Conservation (phyloP, 176 grass and related monocot species). For the Oryza meridionalis region DNA sequence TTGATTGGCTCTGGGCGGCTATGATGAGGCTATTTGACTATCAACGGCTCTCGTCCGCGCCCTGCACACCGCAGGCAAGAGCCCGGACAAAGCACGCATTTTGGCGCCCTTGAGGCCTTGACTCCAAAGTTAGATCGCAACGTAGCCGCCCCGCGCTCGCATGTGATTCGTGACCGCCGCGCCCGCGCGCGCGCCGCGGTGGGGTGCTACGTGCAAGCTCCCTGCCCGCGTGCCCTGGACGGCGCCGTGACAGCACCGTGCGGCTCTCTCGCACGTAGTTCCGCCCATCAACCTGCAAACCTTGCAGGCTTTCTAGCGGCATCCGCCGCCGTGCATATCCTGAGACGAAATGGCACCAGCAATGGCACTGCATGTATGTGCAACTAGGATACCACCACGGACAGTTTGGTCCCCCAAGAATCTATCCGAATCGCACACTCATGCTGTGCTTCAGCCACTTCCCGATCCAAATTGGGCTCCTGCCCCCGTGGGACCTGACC, state of each 20-base stretch:
- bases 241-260: conserved; percentile 30
- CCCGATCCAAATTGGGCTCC: conserved; percentile 26
- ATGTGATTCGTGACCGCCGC: not conserved
- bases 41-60: not conserved
- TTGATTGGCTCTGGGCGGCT: conserved; percentile 26
- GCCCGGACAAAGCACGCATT: not conserved
- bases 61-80: not conserved
- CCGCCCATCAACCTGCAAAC: conserved; percentile 13
- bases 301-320: conserved; percentile 32
- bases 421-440: conserved; percentile 39
- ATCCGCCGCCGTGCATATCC: conserved; percentile 22
- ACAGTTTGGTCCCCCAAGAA: conserved; percentile 18
- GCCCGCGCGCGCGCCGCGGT: not conserved
- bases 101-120: conserved; percentile 2
- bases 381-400: conserved; percentile 38
- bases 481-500: not conserved
- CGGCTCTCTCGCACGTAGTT: not conserved
- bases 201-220: not conserved
- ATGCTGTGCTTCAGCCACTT: not conserved
- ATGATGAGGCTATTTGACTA: not conserved
- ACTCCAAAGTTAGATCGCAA: conserved; percentile 10
- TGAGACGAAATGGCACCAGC: not conserved
- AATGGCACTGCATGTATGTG: conserved; percentile 9
- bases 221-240: conserved; percentile 30
- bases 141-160: not conserved